Conservation (phyloP, 805 yeast genomes). For the Danielozyma ontarioensis region DNA sequence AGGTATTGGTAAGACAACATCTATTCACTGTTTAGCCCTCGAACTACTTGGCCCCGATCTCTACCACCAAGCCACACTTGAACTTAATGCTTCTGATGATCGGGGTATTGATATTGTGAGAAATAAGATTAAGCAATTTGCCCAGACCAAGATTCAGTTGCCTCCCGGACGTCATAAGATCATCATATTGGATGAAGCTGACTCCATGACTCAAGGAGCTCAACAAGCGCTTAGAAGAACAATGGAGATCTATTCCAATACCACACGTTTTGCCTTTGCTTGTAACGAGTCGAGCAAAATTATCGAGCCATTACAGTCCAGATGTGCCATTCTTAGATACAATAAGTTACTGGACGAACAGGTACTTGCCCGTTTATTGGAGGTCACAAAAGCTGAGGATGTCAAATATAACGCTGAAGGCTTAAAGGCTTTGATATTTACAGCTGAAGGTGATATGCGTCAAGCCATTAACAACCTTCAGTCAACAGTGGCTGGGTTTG, state of each 20-base stretch:
- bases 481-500: slow-evolving; percentile 91
- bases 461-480: slow-evolving; percentile 95
- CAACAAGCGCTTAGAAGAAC: slow-evolving; percentile 92
- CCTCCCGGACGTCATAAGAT: slow-evolving; percentile 92
- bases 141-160: slow-evolving; percentile 84
- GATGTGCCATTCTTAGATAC: slow-evolving; percentile 92
- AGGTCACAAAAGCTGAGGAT: slow-evolving; percentile 63
- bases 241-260: slow-evolving; percentile 92
- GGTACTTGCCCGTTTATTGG: slow-evolving; percentile 69
- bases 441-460: slow-evolving; percentile 98
- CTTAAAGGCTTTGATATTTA: slow-evolving; percentile 82
- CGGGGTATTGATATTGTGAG: slow-evolving; percentile 97
- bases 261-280: slow-evolving; percentile 97
- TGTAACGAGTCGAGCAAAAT: slow-evolving; percentile 93
- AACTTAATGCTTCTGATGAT: slow-evolving; percentile 93
- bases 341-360: slow-evolving; percentile 79
- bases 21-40: slow-evolving; percentile 83
- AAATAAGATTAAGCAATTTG: slow-evolving; percentile 90
- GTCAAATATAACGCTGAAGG: slow-evolving; percentile 87
- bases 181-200: slow-evolving; percentile 91
- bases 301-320: slow-evolving; percentile 92
- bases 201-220: slow-evolving; percentile 95
- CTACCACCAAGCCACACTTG: slow-evolving; percentile 79
- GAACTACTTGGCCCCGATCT: slow-evolving; percentile 68
- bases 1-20: slow-evolving; percentile 96